Conservation (phyloP, 1,139 yeast genomes). For the Magnusiomyces paraingens region DNA sequence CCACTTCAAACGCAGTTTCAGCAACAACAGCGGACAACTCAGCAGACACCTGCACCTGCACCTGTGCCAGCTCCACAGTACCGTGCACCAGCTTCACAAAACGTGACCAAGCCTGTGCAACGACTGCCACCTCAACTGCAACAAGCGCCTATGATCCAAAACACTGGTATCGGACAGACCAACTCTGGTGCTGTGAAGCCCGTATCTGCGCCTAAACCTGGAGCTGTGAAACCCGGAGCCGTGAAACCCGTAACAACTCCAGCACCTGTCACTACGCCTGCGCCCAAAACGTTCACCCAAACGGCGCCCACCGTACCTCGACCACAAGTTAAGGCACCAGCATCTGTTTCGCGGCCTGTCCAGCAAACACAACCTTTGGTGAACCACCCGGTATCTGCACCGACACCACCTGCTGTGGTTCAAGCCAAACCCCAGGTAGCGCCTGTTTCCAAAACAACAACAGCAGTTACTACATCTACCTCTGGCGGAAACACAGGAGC, state of each 20-base stretch:
- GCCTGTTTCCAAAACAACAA: not conserved
- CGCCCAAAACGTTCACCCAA: no score
- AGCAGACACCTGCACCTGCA: not conserved
- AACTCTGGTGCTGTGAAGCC: conserved; percentile 5
- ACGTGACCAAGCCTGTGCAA: not conserved
- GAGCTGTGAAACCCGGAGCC: conserved; percentile 5
- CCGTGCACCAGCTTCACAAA: no score
- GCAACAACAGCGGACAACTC: not conserved
- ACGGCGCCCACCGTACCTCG: conserved; percentile 6
- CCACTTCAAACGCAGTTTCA: not conserved
- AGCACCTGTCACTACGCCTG: conserved; percentile 12
- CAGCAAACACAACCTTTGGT: not conserved
- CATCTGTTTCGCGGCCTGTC: not conserved
- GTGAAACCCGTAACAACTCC: no score
- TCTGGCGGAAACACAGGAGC: not conserved
- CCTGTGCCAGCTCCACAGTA: not conserved
- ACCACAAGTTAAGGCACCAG: conserved; percentile 10
- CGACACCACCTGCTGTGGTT: conserved; percentile 11
- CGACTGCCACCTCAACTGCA: conserved; percentile 5
- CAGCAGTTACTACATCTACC: not conserved
- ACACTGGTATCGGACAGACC: not conserved
- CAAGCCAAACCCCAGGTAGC: conserved; percentile 1
- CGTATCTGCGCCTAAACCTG: conserved; percentile 7
- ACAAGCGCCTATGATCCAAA: not conserved
- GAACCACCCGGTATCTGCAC: not conserved